phyloP scores from a whole-genome alignment of 164 flowering plant species.

The Cinnamomum chago region DNA sequence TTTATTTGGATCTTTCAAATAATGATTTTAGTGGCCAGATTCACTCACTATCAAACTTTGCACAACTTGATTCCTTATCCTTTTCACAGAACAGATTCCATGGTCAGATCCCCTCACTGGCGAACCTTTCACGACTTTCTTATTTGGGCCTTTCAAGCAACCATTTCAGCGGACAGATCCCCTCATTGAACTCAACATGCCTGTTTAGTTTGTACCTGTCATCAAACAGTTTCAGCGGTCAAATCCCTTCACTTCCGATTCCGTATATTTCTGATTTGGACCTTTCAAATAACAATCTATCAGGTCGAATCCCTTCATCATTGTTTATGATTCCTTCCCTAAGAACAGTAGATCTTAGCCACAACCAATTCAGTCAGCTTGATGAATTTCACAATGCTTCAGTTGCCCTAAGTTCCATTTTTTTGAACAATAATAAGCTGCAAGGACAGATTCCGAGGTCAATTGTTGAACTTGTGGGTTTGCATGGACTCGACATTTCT shows the following conservation, averaged over 20 bases:
- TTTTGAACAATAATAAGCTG: constrained; percentile 7
- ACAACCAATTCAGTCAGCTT: constrained; percentile 5
- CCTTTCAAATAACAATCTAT: constrained; percentile 20
- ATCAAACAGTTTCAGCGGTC: constrained; percentile 13
- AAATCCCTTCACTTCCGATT: not conserved
- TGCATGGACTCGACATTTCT: not conserved
- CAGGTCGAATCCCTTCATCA: constrained; percentile 32
- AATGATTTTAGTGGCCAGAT: not conserved
- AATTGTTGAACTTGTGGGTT: not conserved
- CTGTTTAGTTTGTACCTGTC: constrained; percentile 39
- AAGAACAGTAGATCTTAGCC: not conserved
- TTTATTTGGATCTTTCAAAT: not conserved
- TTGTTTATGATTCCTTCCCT: constrained; percentile 36
- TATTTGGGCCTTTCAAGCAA: constrained; percentile 9
- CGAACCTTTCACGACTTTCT: not conserved
- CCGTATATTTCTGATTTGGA: not conserved
- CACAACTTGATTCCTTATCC: no score
- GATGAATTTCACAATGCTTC: constrained; percentile 11
- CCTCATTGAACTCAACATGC: constrained; percentile 16
- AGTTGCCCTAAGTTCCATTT: constrained; percentile 6
- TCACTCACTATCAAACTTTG: not conserved
- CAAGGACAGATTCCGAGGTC: constrained; percentile 25
- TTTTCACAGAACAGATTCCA: constrained; percentile 34
- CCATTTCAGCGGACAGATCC: constrained; percentile 32
- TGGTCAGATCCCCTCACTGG: not conserved